Evolutionary conservation across 2,329 filamentous ascomycete genomes (phyloP).

Genomic region (Colletotrichum cereale): DNA sequence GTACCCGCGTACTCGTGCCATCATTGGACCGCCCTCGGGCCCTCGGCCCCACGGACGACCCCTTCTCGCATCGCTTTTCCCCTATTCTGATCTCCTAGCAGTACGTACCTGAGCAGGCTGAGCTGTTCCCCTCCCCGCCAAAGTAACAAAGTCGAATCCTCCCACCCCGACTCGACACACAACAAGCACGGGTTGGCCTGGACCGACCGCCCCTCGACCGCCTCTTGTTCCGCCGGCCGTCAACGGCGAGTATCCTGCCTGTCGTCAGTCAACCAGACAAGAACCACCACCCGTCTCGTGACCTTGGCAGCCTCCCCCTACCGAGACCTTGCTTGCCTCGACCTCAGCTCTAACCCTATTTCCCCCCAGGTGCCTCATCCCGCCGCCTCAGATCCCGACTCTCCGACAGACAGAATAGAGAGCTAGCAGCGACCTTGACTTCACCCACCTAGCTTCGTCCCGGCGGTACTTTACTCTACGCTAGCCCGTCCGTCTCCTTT

Average conservation of each 20-base stretch:
- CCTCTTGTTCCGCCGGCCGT: conserved; percentile 1
- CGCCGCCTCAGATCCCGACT: conserved; percentile 7
- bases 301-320: conserved; percentile 22
- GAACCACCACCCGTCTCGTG: conserved; percentile 23
- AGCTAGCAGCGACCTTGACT: not conserved
- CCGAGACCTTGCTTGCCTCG: not conserved
- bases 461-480: not conserved
- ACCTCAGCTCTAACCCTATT: not conserved
- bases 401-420: not conserved
- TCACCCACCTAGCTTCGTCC: conserved; percentile 21
- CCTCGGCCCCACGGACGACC: not conserved
- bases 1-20: not conserved
- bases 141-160: not conserved
- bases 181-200: not conserved
- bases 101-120: no score
- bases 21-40: not conserved
- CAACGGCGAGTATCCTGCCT: not conserved
- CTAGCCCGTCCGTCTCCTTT: not conserved
- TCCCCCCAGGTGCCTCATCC: conserved; percentile 17
- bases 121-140: not conserved
- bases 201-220: not conserved
- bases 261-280: not conserved
- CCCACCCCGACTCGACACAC: not conserved
- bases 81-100: not conserved
- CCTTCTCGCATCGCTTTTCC: not conserved